Percentiles rank a stretch among this genome's conserved stretches.
phyloP scores from a whole-genome alignment of 2,329 filamentous ascomycete genomes.

The Phaeosphaeriaceae sp. region DNA sequence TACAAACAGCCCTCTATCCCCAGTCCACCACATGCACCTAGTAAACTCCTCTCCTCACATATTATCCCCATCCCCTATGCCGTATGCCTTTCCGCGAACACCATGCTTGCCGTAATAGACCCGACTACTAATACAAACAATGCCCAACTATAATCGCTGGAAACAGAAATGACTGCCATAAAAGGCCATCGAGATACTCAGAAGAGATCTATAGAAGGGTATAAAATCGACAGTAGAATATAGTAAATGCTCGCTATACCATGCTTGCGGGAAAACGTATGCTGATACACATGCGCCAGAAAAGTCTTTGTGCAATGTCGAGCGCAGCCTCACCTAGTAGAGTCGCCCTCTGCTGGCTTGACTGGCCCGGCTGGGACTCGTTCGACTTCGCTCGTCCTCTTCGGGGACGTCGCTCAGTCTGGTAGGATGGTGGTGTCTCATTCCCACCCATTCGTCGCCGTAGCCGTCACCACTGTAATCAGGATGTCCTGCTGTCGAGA shows the following conservation, averaged over 20 bases:
- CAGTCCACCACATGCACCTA: slow-evolving; percentile 1
- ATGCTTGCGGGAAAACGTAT: slow-evolving; percentile 9
- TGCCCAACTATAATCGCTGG: slow-evolving; percentile 2
- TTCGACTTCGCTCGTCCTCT: slow-evolving; percentile 50
- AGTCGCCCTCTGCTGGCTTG: slow-evolving; percentile 40
- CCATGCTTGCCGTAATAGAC: slow-evolving; percentile 16
- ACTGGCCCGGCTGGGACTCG: slow-evolving; percentile 47
- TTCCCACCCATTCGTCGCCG: slow-evolving; percentile 47
- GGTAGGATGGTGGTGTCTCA: slow-evolving; percentile 50
- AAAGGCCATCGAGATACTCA: slow-evolving; percentile 6
- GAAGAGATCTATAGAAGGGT: slow-evolving; percentile 16
- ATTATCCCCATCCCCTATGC: slow-evolving; percentile 10
- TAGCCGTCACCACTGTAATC: slow-evolving; percentile 50
- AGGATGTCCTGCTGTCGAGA: slow-evolving; percentile 28
- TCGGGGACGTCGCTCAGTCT: slow-evolving; percentile 51
- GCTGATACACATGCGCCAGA: not conserved
- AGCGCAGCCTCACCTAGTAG: slow-evolving; percentile 15
- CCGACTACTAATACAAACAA: slow-evolving; percentile 19
- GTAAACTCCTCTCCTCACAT: slow-evolving; percentile 5
- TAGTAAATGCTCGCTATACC: slow-evolving; percentile 14
- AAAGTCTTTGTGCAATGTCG: not conserved
- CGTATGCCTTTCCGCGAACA: slow-evolving; percentile 11
- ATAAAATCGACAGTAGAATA: slow-evolving; percentile 6
- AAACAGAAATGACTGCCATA: slow-evolving; percentile 2
- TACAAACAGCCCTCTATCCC: not conserved